Evolutionary conservation across 1,139 yeast species (phyloP), one percentile per base, ranked within the genome.

Genomic region (Saccharomyces hybrid): DNA sequence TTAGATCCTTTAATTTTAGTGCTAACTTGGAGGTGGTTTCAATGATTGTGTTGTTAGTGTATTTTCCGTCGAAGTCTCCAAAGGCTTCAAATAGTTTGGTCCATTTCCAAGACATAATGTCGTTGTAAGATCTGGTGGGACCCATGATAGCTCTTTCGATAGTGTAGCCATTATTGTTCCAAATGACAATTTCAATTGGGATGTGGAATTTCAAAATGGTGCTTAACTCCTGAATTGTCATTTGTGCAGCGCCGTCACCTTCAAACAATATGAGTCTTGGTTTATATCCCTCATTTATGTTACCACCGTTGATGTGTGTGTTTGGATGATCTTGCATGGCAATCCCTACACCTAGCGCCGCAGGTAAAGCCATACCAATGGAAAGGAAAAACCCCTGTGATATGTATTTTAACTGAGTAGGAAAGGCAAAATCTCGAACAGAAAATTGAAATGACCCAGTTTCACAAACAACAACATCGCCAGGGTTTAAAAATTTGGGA

Each of bases 171-270:
- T 80, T 80, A 69, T 90, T 90, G 72, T 89, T 90, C 70, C 88
- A 74, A 55, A 89, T 69, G 60, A 88, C 76, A 29, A 90, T 77
- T 49, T 84, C 79, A 23, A 91, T 86, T 16, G 79, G 78, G 34
- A 84, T 74, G 28, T 77, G 75, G 60, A 79, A 76, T 55, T 90
- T 78, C 50, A 85, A 71, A 66, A 79, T 83, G 27, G 88, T 81
- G 1, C 93, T 81, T 50, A 88, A 71, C 68, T 89, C 96, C 70
- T 85, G 91, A 49, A 85, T 77, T 1, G 96, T 88, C 95, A 89
- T 86, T 71, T 88, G 95, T 1, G 96, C 89, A 7, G 95, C 84
- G 2, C 96, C 96, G 66, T 90, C 96, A 51, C 96, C 96, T 73
- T 86, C 90, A 28, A 88, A 74, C 8, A 89, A 73, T 14, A 88